Evolutionary conservation across 2,329 filamentous ascomycete species (phyloP), one percentile per base, ranked within the genome.

Genomic region (Trichoderma aggressivum): DNA sequence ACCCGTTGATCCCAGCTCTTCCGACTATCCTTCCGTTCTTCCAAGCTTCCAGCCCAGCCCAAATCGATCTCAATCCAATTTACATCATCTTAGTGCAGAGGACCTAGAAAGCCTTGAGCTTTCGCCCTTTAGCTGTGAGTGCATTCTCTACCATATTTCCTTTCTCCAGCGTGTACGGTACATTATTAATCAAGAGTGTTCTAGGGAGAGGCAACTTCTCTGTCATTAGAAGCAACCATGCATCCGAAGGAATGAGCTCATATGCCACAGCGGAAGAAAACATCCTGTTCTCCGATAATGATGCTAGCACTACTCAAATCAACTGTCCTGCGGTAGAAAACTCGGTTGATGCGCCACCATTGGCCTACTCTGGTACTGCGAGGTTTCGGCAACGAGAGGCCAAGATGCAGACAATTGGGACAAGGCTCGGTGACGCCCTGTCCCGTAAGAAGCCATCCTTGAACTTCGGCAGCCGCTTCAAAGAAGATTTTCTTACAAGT

Each of bases 391-490:
- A 80, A 30, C 79, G 80, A 63, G 83, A 84, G 67, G 30, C 75
- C 10, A 82, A 84, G 74, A 76, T 82, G 14, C 75, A 72, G 47
- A 80, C 80, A 1, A 80, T 85, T 24, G 78, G 82, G 66, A 81
- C 81, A 70, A 79, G 82, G n/a, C 84, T 85, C 65, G 78, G 79
- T 14, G 74, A 80, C n/a, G 75, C 78, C 6, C 70, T 80, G 2
- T 61, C 78, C 16, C 77, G 77, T 3, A 79, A 76, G 32, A 79
- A 79, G 43, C 76, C 75, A 3, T 75, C 75, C 2, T 67, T 72
- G n/a, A 77, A 76, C 12, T 71, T 81, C 1, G 73, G 73, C 59
- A 84, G 82, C 73, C 82, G 78, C 24, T 86, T 85, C 74, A 78
- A 75, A 11, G 84, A 86, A 71, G 78, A 83, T 6, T 81, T 84